Evolutionary conservation across 257 asterid species (phyloP).

Genomic region (Solanum piurae): DNA sequence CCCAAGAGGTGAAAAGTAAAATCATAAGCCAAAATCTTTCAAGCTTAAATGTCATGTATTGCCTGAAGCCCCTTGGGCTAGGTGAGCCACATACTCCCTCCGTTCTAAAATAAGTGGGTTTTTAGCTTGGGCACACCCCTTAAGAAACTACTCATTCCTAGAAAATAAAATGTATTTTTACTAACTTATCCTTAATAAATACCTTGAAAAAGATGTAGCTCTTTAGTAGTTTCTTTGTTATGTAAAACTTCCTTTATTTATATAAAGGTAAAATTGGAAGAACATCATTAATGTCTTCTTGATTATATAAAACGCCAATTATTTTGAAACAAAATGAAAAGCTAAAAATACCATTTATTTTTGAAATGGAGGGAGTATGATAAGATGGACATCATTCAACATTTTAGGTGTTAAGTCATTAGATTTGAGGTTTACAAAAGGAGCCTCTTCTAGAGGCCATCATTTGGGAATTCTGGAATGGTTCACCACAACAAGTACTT

Average conservation of each 20-base stretch:
- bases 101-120: background rate
- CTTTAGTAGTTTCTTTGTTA: background rate
- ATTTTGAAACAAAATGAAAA: background rate
- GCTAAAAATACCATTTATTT: no score
- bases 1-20: background rate
- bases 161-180: no score
- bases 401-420: background rate
- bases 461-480: background rate
- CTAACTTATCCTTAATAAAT: background rate
- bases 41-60: background rate
- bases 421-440: background rate
- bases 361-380: background rate
- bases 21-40: background rate
- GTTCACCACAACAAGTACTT: background rate
- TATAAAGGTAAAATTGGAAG: background rate
- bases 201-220: background rate
- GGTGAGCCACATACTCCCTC: background rate
- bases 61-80: background rate
- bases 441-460: background rate
- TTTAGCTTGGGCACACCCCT: background rate
- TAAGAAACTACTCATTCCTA: background rate
- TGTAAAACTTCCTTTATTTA: background rate
- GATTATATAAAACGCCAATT: background rate
- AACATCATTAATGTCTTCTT: background rate
- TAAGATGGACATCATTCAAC: background rate